Evolutionary conservation across 345 rosid species (phyloP).

Genomic region (Mangifera indica): DNA sequence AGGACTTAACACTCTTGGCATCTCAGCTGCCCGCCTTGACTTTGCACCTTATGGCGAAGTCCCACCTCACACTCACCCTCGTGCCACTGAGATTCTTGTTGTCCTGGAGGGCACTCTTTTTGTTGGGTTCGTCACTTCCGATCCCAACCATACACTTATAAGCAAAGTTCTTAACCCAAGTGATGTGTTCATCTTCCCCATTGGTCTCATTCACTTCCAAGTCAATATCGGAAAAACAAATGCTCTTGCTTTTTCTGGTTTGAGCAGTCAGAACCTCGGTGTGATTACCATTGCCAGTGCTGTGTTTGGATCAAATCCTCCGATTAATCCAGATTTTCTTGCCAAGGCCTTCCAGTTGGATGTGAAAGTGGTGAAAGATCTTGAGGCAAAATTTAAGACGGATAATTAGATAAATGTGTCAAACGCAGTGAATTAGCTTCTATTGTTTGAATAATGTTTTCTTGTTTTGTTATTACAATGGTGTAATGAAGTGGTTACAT

Average conservation of each 20-base stretch:
- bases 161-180: slow-evolving; percentile 28
- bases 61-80: slow-evolving; percentile 48
- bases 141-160: slow-evolving; percentile 31
- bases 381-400: no score
- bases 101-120: slow-evolving; percentile 33
- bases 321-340: slow-evolving; percentile 23
- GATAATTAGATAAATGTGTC: no score
- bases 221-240: slow-evolving; percentile 33
- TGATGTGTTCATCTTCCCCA: slow-evolving; percentile 39
- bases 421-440: no score
- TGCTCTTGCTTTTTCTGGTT: slow-evolving; percentile 18
- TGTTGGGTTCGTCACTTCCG: slow-evolving; percentile 44
- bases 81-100: slow-evolving; percentile 40
- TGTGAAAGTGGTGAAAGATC: slow-evolving; percentile 20
- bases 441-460: no score
- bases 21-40: slow-evolving; percentile 34
- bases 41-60: slow-evolving; percentile 32
- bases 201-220: slow-evolving; percentile 31
- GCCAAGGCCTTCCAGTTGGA: slow-evolving; percentile 44
- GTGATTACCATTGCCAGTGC: slow-evolving; percentile 25
- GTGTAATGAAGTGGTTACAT: no score
- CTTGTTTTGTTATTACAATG: no score
- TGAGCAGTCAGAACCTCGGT: slow-evolving; percentile 33
- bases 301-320: slow-evolving; percentile 19
- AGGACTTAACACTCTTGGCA: slow-evolving; percentile 40